Evolutionary conservation across 768 basidiomycete species (phyloP).

Genomic region (Mycena crocata): DNA sequence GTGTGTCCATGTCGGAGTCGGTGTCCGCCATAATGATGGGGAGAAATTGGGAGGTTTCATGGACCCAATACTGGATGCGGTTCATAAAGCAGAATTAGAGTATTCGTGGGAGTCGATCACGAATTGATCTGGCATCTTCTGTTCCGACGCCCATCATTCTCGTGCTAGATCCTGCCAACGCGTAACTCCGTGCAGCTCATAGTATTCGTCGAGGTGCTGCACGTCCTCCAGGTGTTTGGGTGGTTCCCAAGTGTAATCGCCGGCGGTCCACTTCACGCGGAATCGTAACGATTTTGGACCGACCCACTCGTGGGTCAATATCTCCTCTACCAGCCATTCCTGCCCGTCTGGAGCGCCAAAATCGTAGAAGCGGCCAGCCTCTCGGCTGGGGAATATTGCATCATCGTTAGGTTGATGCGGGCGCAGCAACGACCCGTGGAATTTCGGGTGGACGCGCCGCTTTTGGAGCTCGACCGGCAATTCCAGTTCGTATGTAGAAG

Average conservation of each 20-base stretch:
- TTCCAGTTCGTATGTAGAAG: conserved; percentile 44
- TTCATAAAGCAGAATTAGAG: neutral
- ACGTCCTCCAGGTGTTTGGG: neutral
- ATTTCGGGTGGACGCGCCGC: conserved; percentile 46
- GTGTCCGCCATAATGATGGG: neutral
- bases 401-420: conserved; percentile 46
- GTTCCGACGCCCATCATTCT: too few species aligned
- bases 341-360: conserved; percentile 45
- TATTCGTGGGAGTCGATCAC: neutral
- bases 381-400: conserved; percentile 47
- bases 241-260: conserved; percentile 42
- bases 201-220: neutral
- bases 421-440: conserved; percentile 47
- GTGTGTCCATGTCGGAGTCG: neutral
- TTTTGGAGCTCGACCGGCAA: conserved; percentile 38
- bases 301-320: conserved; percentile 40
- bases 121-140: neutral
- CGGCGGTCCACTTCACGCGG: conserved; percentile 38
- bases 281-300: conserved; percentile 33
- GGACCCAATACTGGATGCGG: neutral
- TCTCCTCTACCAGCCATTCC: conserved; percentile 52
- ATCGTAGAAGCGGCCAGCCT: conserved; percentile 46
- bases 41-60: neutral
- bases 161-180: neutral
- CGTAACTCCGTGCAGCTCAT: neutral